Base-by-base conservation (phyloP, 2,329 filamentous ascomycete species). In the Bisporella sp. region DNA sequence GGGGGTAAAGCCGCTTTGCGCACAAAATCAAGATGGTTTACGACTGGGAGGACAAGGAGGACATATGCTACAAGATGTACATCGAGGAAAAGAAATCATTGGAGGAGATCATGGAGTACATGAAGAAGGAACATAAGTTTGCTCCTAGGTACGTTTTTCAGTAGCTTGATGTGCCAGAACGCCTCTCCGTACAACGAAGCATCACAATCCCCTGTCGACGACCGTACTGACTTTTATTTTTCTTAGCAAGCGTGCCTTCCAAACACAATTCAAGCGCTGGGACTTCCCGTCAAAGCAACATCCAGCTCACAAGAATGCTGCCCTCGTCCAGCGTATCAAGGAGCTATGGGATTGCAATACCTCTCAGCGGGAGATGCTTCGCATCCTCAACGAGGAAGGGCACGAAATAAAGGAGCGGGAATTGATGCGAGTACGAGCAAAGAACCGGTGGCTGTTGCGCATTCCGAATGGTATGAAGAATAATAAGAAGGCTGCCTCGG, bases 301-400 rank as follows among this genome's bases (percentile, higher is more conserved):
- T 53, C 82, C 82, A 1, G 82, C 83, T 1, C 80, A 89, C 63
- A 86, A 85, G 62, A 85, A 89, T 63, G 72, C 75, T 11, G 72
- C 72, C 29, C 76, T 92, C 6, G 79, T 87, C 40, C 77, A 76
- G 13, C 80, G 88, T 31, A 77, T 92, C 54, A 83, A 82, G 62
- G 79, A 91, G 68, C 73, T 93, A 60, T 93, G 88, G 88, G 83
- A 88, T 64, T 74, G 72, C 59, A 93, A 92, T 62, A 74, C 81
- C 11, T 76, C 73, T 13, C 86, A 90, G 66, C 77, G 78, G 53
- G 84, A 90, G 57, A 93, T 93, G 80, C 72, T 90, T 50, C 73
- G 76, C 30, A 78, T 80, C 31, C 72, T 93, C 51, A 81, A 80
- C 57, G 76, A 81, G 21, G 86, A 91, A 63, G 88, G 88, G 11